Evolutionary conservation across 2,329 filamentous ascomycete genomes (phyloP).

Genomic region (Polychaeton citri): DNA sequence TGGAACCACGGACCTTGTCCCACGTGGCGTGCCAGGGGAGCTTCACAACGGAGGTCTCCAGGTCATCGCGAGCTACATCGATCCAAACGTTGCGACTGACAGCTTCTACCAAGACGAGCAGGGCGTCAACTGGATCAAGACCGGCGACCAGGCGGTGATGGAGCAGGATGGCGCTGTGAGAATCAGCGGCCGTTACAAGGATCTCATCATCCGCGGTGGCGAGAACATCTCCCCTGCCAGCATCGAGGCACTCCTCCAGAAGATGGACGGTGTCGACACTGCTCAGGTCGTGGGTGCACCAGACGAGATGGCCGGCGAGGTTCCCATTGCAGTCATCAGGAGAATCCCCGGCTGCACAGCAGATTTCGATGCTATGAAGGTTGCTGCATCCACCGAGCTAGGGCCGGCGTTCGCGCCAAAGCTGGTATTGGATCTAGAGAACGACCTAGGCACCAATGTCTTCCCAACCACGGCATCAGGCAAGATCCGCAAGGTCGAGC

Average conservation of each 20-base stretch:
- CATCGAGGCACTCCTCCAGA: constrained; percentile 24
- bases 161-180: constrained; percentile 30
- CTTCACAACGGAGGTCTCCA: constrained; percentile 19
- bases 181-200: constrained; percentile 21
- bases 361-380: constrained; percentile 12
- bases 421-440: constrained; percentile 26
- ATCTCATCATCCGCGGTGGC: constrained; percentile 39
- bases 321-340: constrained; percentile 33
- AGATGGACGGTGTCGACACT: constrained; percentile 21
- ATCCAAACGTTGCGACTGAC: constrained; percentile 13
- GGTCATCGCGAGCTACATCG: constrained; percentile 18
- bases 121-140: constrained; percentile 48
- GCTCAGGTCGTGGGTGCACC: constrained; percentile 31
- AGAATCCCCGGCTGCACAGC: constrained; percentile 9
- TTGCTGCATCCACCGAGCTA: constrained; percentile 22
- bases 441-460: constrained; percentile 25
- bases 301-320: constrained; percentile 34
- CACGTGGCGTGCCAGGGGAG: constrained; percentile 18
- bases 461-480: constrained; percentile 32
- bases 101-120: constrained; percentile 20
- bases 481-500: constrained; percentile 31
- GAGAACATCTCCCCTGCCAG: constrained; percentile 47
- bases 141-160: constrained; percentile 45
- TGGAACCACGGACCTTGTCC: constrained; percentile 12
- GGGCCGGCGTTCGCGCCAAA: constrained; percentile 29